Evolutionary conservation across 2,329 filamentous ascomycete species (phyloP), one percentile per base, ranked within the genome.

Genomic region (Cladosporium cucumerinum): DNA sequence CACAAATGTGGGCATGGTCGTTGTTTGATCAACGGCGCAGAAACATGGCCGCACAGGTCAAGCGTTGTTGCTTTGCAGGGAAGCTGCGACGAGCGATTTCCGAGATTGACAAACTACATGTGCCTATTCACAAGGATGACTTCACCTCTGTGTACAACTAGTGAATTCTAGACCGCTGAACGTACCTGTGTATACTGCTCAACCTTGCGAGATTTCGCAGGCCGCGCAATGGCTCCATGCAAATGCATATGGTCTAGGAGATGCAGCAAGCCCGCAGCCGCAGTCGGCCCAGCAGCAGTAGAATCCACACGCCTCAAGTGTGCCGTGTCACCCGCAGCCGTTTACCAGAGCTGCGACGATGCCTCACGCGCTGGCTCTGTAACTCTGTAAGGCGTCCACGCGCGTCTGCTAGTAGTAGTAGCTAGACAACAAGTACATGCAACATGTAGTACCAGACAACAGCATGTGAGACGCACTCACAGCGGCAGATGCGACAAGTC

Each of bases 31-130:
- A 49, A 54, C 59, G 48, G 48, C 48, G 46, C 51, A 54, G 59
- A 52, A 52, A 52, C 59, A 61, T 61, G 59, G 59, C 59, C 26
- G 59, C 59, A 61, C 59, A 54, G 59, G 32, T 61, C 59, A 61
- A 52, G 48, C 46, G 58, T 61, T 61, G 54, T 57, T 32, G 39
- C 39, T 52, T 16, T n/a, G 54, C 54, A 57, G 30, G 54, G 32
- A 32, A 57, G 32, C 54, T 57, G 54, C 54, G 32, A 57, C 54
- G 54, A 57, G 54, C 54, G 54, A 57, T 26, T 34, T 7, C 54
- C 54, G 54, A 52, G 23, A 52, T 61, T 34, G 28, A 52, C 23
- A 36, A 14, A 25, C 30, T 43, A 36, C 58, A 49, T 49, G 30
- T 32, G 2, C 30, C 32, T 16, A 16, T 16, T 46, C 8, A 10